Evolutionary conservation across 805 yeast genomes (phyloP), one percentile per base, ranked within the genome.

Genomic region (Metschnikowia noctiluminum): DNA sequence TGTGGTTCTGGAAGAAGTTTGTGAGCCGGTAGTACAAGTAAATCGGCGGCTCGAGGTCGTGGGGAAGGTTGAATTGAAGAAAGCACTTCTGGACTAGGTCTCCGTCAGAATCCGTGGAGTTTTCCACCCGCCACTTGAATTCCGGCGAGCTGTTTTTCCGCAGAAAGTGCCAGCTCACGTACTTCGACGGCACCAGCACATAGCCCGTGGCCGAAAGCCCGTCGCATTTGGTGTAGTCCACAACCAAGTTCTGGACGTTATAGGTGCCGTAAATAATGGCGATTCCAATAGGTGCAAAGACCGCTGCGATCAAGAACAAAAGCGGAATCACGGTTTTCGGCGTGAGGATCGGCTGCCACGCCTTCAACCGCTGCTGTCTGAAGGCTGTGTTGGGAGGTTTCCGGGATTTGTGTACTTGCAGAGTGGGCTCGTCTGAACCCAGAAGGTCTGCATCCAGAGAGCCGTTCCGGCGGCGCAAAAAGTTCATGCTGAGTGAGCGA

Each of bases 1-100:
- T 81, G 70, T 94, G 99, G 65, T 94, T 94, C 66, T 94, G 98
- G 66, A 77, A 90, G 66, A 92, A 94, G 64, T 89, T 89, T 34
- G 97, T 90, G 60, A 94, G 73, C 56, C 84, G 82, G 70, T 94
- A 94, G 69, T 89, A 94, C 54, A 89, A 62, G 63, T 76, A 90
- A 8, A 90, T 62, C 3, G 96, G 89, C 2, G 84, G 79, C 38
- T 81, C 75, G 64, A 94, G 75, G 47, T 82, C 83, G 39, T 73
- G 73, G 12, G 96, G 95, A 28, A 89, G 64, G 37, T 80, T 79
- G 69, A 94, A 92, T 59, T 82, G 80, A 35, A 94, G 58, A 28
- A 76, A 70, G 66, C 99, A 92, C 2, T 71, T 71, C 15, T 62
- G 62, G 10, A 66, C 59, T 6, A 61, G 68, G 46, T 65, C 75